Evolutionary conservation across 345 rosid species (phyloP).

Genomic region (Eucalyptus shirleyi): DNA sequence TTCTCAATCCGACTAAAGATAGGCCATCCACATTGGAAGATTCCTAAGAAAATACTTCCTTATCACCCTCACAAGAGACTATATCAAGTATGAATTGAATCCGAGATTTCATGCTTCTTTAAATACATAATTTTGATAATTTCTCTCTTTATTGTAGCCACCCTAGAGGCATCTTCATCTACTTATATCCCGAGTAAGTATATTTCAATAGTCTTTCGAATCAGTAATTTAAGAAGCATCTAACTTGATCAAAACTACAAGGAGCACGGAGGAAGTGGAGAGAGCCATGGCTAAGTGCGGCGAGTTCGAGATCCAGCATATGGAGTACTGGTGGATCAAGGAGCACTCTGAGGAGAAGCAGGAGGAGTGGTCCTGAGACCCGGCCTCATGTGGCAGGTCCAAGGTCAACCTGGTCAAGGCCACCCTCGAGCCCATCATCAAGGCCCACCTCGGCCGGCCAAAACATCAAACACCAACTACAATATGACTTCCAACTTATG

Average conservation of each 20-base stretch:
- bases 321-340: too few species aligned
- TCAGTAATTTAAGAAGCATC: neutral
- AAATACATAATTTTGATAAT: too few species aligned
- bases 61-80: neutral
- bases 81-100: neutral
- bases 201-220: neutral
- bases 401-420: too few species aligned
- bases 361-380: too few species aligned
- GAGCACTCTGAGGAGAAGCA: too few species aligned
- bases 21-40: neutral
- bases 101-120: neutral
- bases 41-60: neutral
- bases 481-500: too few species aligned
- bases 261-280: slow-evolving; percentile 43
- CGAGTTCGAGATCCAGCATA: too few species aligned
- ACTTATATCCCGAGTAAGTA: neutral
- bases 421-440: slow-evolving; percentile 29
- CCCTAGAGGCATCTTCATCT: neutral
- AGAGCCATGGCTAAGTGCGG: neutral
- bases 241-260: slow-evolving; percentile 1
- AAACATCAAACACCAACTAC: neutral
- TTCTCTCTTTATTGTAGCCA: neutral
- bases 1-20: too few species aligned
- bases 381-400: too few species aligned
- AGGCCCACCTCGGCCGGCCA: slow-evolving; percentile 32